phyloP scores from a whole-genome alignment of 352 stramenopile genomes.

The Phytophthora tentaculata region DNA sequence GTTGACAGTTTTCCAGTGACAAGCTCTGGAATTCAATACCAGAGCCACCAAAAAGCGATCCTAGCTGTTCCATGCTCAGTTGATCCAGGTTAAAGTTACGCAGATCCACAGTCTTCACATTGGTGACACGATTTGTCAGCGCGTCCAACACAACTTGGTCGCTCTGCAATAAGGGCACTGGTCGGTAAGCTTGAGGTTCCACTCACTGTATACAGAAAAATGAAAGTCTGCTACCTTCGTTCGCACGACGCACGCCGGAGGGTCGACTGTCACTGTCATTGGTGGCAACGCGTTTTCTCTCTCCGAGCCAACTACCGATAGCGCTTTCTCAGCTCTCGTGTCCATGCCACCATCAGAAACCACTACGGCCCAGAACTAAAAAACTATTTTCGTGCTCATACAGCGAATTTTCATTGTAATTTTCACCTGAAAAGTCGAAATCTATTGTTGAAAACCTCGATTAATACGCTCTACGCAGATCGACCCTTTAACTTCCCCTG shows the following conservation, averaged over 20 bases:
- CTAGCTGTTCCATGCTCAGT: constrained; percentile 29
- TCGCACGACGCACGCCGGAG: constrained; percentile 31
- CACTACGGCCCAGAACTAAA: too few species aligned
- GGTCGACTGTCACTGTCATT: not conserved
- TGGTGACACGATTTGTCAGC: constrained; percentile 9
- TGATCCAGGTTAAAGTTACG: constrained; percentile 36
- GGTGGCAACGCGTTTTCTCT: not conserved
- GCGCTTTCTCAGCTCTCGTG: too few species aligned
- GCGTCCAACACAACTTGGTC: constrained; percentile 35
- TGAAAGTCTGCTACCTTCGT: constrained; percentile 12
- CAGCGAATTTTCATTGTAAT: too few species aligned
- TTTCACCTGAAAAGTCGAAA: too few species aligned
- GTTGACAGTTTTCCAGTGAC: constrained; percentile 45
- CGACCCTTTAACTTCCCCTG: constrained; percentile 54
- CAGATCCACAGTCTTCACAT: constrained; percentile 41
- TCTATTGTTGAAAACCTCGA: too few species aligned
- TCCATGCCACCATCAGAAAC: too few species aligned
- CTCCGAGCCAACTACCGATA: not conserved
- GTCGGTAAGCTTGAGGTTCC: not conserved
- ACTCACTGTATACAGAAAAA: not conserved
- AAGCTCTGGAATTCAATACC: constrained; percentile 33
- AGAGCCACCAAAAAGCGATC: constrained; percentile 40
- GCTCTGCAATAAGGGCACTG: constrained; percentile 4
- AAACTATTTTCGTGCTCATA: constrained; percentile 10
- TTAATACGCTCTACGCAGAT: constrained; percentile 3